Evolutionary conservation across 2,329 filamentous ascomycete genomes (phyloP).

Genomic region (Talaromyces sp.): DNA sequence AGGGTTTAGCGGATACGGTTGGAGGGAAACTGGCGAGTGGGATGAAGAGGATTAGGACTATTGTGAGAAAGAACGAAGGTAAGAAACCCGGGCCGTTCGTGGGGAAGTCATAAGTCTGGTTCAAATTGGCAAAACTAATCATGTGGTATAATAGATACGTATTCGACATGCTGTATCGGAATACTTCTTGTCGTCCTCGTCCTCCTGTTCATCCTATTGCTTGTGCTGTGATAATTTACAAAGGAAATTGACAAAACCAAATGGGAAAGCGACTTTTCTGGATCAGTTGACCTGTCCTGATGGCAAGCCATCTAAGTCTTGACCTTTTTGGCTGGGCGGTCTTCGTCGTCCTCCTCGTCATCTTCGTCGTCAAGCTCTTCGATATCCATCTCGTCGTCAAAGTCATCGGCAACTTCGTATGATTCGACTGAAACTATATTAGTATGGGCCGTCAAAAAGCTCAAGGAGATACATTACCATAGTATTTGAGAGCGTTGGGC

Average conservation of each 20-base stretch:
- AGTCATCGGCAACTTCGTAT: conserved; percentile 58
- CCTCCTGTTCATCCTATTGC: conserved; percentile 74
- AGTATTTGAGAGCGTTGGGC: conserved; percentile 85
- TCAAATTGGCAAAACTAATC: conserved; percentile 8
- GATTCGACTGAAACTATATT: conserved; percentile 59
- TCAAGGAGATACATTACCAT: conserved; percentile 60
- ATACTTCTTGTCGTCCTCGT: conserved; percentile 85
- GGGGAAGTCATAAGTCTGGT: background rate
- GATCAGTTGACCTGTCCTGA: background rate
- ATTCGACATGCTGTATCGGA: conserved; percentile 86
- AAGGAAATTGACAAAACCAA: conserved; percentile 10
- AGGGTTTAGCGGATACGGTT: conserved; percentile 79
- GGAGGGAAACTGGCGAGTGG: conserved; percentile 80
- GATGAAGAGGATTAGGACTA: conserved; percentile 77
- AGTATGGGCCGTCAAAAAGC: conserved; percentile 26
- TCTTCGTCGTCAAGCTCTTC: conserved; percentile 59
- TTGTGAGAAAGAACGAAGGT: conserved; percentile 90
- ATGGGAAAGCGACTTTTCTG: conserved; percentile 17
- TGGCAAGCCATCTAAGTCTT: conserved; percentile 10
- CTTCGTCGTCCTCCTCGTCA: conserved; percentile 54
- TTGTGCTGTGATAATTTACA: conserved; percentile 51
- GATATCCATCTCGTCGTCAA: conserved; percentile 61
- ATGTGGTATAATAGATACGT: conserved; percentile 52
- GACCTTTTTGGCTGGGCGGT: conserved; percentile 46
- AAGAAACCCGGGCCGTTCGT: conserved; percentile 35